A percentile compares a stretch with the other conserved stretches of the same genome.
Evolutionary conservation across 2,329 filamentous ascomycete genomes (phyloP).

Genomic region (Penicillium occitanis): DNA sequence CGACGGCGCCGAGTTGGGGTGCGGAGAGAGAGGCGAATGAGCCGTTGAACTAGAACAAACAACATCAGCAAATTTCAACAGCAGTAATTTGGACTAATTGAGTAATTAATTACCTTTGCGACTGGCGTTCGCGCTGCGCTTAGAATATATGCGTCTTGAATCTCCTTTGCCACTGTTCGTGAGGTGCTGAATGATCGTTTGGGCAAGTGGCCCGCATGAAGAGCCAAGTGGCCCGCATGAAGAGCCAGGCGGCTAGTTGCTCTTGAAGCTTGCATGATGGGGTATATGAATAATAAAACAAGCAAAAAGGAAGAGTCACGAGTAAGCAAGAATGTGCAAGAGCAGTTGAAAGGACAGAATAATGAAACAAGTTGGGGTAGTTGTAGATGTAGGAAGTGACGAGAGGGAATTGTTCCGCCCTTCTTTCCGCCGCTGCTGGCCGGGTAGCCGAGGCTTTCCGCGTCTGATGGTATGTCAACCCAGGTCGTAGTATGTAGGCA

Average conservation of each 20-base stretch:
- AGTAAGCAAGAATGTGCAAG: neutral
- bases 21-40: constrained; percentile 79
- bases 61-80: neutral
- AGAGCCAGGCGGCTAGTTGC: constrained; percentile 31
- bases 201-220: constrained; percentile 47
- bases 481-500: neutral
- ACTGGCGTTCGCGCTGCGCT: constrained; percentile 88
- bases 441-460: constrained; percentile 30
- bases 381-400: neutral
- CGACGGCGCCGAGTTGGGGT: constrained; percentile 82
- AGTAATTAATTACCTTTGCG: constrained; percentile 66
- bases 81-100: neutral
- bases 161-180: constrained; percentile 57
- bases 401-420: constrained; percentile 27
- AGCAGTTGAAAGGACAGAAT: neutral
- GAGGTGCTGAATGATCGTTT: constrained; percentile 55
- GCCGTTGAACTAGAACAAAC: constrained; percentile 77
- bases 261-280: constrained; percentile 28
- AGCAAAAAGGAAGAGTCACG: constrained; percentile 2
- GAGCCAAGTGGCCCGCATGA: constrained; percentile 43
- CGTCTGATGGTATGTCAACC: neutral
- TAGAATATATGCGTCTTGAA: constrained; percentile 91
- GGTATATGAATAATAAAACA: neutral
- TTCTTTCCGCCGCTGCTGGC: constrained; percentile 25
- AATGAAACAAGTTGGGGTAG: neutral